Evolutionary conservation across 75 land plant species (phyloP).

Genomic region (Adiantum capillusveneris): DNA sequence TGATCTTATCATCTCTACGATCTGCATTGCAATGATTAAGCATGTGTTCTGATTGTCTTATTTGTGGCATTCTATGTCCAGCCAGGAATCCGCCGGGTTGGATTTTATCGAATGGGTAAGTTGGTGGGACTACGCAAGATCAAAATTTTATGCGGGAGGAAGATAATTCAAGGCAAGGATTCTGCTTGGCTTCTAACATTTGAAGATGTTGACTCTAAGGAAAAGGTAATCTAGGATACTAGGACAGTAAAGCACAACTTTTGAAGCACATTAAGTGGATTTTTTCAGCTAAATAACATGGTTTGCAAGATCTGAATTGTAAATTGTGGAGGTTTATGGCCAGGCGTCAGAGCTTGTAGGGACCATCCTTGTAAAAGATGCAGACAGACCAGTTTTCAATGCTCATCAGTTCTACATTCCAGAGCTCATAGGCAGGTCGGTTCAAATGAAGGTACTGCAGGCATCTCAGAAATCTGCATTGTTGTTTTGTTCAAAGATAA

Average conservation of each 20-base stretch:
- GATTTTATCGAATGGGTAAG: constrained; percentile 33
- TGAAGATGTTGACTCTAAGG: constrained; percentile 47
- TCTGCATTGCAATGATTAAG: too few relatives aligned
- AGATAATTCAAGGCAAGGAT: constrained; percentile 40
- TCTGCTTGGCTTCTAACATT: constrained; percentile 69
- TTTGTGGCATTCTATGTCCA: too few relatives aligned
- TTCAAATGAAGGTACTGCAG: constrained; percentile 58
- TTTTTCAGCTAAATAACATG: too few relatives aligned
- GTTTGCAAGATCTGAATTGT: too few relatives aligned
- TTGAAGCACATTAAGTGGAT: too few relatives aligned
- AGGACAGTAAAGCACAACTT: too few relatives aligned
- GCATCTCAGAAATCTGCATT: too few relatives aligned
- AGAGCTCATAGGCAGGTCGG: constrained; percentile 91
- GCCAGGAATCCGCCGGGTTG: constrained; percentile 86
- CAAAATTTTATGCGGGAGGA: constrained; percentile 63
- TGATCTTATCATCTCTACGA: too few relatives aligned
- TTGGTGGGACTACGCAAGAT: constrained; percentile 39
- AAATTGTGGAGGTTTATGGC: neutral
- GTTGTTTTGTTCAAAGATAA: too few relatives aligned
- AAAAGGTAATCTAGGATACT: constrained; percentile 36
- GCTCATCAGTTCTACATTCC: constrained; percentile 70
- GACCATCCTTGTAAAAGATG: constrained; percentile 60
- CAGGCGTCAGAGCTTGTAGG: constrained; percentile 83
- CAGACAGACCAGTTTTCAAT: constrained; percentile 67
- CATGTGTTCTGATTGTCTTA: too few relatives aligned